Conservation (phyloP, 2,329 filamentous ascomycete species). For the Aspergillus cejpii region DNA sequence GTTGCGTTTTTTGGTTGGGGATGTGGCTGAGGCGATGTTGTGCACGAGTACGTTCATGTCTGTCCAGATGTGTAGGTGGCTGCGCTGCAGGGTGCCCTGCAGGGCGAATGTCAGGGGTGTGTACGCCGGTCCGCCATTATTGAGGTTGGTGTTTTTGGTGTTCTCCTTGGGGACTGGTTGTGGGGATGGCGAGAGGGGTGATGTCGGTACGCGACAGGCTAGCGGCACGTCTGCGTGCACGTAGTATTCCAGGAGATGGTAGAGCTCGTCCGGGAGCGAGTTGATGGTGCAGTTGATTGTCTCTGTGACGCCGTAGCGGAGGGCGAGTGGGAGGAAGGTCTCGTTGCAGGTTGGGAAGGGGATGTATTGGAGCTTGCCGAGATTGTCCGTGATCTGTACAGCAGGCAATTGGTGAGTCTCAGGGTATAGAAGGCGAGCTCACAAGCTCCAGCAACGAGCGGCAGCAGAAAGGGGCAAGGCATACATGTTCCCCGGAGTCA, state of each 20-base stretch:
- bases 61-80: constrained; percentile 84
- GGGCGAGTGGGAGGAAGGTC: constrained; percentile 71
- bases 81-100: constrained; percentile 78
- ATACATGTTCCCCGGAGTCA: constrained; percentile 31
- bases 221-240: constrained; percentile 93
- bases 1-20: constrained; percentile 31
- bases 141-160: constrained; percentile 42
- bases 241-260: constrained; percentile 70
- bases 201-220: constrained; percentile 78
- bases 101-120: constrained; percentile 84
- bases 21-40: constrained; percentile 30
- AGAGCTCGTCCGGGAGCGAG: constrained; percentile 47
- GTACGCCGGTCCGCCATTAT: constrained; percentile 32
- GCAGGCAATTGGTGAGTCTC: constrained; percentile 2
- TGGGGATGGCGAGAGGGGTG: constrained; percentile 49
- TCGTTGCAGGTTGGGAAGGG: constrained; percentile 89
- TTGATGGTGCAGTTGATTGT: constrained; percentile 55
- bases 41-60: constrained; percentile 86
- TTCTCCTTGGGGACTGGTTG: constrained; percentile 21
- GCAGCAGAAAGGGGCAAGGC: neutral
- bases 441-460: neutral
- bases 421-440: neutral
- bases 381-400: constrained; percentile 60
- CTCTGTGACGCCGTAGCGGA: constrained; percentile 67
- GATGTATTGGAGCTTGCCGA: constrained; percentile 82